phyloP scores from a whole-genome alignment of 345 rosid species.

The Chamaenerion angustifolium region DNA sequence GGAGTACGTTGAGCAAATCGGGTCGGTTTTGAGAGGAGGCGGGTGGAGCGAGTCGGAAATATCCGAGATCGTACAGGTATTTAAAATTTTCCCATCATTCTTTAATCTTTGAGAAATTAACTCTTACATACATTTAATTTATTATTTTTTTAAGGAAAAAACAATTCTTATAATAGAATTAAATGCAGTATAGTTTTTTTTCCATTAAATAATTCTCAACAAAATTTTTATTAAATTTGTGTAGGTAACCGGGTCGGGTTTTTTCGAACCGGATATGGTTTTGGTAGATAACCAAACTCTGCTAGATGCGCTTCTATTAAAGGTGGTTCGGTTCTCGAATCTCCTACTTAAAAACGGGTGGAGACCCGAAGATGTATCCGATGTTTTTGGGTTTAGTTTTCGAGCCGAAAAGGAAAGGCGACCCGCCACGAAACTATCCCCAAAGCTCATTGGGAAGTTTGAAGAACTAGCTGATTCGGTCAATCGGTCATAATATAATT shows the following conservation, averaged over 20 bases:
- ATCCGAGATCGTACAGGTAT: conserved; percentile 50
- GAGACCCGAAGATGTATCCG: conserved; percentile 96
- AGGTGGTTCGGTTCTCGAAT: conserved; percentile 79
- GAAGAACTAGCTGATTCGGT: no score
- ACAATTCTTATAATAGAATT: no score
- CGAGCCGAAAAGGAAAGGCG: conserved; percentile 68
- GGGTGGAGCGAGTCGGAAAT: conserved; percentile 86
- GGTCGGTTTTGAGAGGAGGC: conserved; percentile 66
- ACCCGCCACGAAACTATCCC: conserved; percentile 62
- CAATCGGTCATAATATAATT: not conserved
- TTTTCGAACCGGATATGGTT: conserved; percentile 58
- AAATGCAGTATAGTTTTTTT: no score
- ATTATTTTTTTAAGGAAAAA: no score
- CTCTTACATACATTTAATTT: no score
- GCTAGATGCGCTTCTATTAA: conserved; percentile 57
- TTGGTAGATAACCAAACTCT: conserved; percentile 60
- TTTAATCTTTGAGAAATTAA: no score
- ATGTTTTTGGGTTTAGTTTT: conserved; percentile 66
- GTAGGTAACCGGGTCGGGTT: conserved; percentile 65
- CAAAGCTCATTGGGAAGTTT: conserved; percentile 55
- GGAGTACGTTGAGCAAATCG: conserved; percentile 58
- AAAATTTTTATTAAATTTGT: conserved; percentile 2
- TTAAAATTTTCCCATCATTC: no score
- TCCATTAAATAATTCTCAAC: no score
- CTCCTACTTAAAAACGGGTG: conserved; percentile 81